Evolutionary conservation across 73 alveolate genomes (phyloP), one percentile per base, ranked within the genome.

Genomic region (Tetrahymena borealis): DNA sequence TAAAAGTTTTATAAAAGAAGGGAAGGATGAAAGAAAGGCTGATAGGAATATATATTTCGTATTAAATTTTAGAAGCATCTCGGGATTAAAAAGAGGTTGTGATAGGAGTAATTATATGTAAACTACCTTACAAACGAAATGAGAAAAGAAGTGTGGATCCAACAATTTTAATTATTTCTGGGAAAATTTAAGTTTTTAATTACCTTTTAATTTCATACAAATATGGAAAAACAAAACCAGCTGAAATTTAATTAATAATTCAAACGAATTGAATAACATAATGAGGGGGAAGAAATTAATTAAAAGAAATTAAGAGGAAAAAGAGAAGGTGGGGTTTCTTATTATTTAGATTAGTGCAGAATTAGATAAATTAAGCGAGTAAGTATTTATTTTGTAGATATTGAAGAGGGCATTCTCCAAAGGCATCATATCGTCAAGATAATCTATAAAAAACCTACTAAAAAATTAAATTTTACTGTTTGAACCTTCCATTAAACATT

Each of bases 291-390:
- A 35, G 85, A 60, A 24, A 24, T 60, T 18, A 24, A 15, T 16
- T 60, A 18, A 10, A 28, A n/a, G 28, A 60, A 60, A 60, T 60
- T 2, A 60, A 60, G n/a, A 60, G 85, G 28, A 60, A 60, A 60
- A 18, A 40, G 28, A 40, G 33, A 15, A 60, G 28, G 85, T 60
- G 85, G 85, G 85, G 28, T 60, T 60, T 60, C 43, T 39, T 39
- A 9, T 18, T 60, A 60, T 60, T 60, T 60, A n/a, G 28, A 7
- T 43, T n/a, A 60, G 36, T 24, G 85, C n/a, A 32, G 85, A 60
- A 60, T 60, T 60, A 60, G 85, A n/a, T 60, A 60, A 60, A 60
- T 60, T 60, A 60, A 60, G 85, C 85, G 85, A 60, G 85, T 60
- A 60, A 60, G 85, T 60, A 60, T 60, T 60, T 60, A 13, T 60